These are phyloP conservation scores for Coelastrella sp. DNA, from an alignment of 139 green algal species.

Conservation along the genomic window DNA sequence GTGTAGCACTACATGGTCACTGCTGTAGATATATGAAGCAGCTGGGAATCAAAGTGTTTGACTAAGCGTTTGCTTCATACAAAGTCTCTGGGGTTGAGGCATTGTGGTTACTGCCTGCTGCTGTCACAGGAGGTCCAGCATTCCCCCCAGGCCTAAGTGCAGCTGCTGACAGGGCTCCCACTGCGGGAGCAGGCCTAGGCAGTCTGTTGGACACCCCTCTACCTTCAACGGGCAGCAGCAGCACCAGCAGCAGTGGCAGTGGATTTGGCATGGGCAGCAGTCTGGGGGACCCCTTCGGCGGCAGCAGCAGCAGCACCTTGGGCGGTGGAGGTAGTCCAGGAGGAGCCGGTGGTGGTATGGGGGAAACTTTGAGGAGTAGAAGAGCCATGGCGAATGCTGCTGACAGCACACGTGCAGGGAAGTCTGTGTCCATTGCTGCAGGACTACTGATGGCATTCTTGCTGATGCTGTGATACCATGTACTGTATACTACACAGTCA, in stretches of 20 bases:
- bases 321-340: background rate
- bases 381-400: background rate
- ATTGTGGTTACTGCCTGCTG: background rate
- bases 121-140: background rate
- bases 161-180: background rate
- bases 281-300: background rate
- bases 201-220: background rate
- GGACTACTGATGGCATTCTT: no score
- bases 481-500: no score
- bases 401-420: no score
- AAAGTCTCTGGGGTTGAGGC: no score
- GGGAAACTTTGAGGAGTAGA: background rate
- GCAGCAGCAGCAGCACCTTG: background rate
- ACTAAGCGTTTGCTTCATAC: no score
- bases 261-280: background rate
- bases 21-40: no score
- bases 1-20: no score
- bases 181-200: conserved; percentile 8
- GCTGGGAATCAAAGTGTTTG: no score
- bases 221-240: background rate
- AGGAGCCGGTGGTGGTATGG: background rate
- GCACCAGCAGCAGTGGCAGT: background rate
- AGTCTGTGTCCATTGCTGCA: no score
- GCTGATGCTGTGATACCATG: no score
- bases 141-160: background rate